phyloP scores from a whole-genome alignment of 1,284 basidiomycete species.

The Porodaedalea pini region DNA sequence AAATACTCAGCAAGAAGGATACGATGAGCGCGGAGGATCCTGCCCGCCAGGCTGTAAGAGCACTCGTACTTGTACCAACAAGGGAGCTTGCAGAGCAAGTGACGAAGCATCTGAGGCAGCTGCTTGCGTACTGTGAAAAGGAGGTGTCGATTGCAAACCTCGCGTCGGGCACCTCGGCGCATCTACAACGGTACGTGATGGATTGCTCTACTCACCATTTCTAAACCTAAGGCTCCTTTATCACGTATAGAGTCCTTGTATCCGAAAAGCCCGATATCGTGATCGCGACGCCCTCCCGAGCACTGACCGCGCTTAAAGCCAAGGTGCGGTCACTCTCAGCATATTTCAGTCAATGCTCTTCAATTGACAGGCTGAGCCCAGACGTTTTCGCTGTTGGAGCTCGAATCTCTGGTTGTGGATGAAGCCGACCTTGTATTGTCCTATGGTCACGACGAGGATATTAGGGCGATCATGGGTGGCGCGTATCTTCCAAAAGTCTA shows the following conservation, averaged over 20 bases:
- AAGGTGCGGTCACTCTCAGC: constrained; percentile 49
- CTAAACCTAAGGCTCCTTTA: background rate
- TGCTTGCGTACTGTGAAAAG: constrained; percentile 75
- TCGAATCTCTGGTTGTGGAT: constrained; percentile 93
- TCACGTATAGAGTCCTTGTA: constrained; percentile 59
- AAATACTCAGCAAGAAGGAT: constrained; percentile 79
- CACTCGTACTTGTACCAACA: constrained; percentile 90
- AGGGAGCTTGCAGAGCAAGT: constrained; percentile 93
- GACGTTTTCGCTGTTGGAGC: constrained; percentile 54
- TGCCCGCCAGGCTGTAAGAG: constrained; percentile 62
- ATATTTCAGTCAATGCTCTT: background rate
- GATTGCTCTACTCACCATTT: background rate
- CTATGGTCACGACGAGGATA: constrained; percentile 93
- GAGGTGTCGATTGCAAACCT: constrained; percentile 77
- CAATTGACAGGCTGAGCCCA: constrained; percentile 28
- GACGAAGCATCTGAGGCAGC: constrained; percentile 59
- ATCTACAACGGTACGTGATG: constrained; percentile 72
- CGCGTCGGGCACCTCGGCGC: constrained; percentile 69
- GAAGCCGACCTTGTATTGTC: constrained; percentile 98
- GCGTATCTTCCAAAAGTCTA: constrained; percentile 82
- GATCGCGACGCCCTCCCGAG: constrained; percentile 87
- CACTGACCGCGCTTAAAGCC: constrained; percentile 75
- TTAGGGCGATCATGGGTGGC: constrained; percentile 79
- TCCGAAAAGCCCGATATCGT: constrained; percentile 91
- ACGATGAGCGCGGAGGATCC: constrained; percentile 39